These are phyloP conservation scores for Spergularia marina DNA, from an alignment of 148 eudicot species.

Conservation along the genomic window DNA sequence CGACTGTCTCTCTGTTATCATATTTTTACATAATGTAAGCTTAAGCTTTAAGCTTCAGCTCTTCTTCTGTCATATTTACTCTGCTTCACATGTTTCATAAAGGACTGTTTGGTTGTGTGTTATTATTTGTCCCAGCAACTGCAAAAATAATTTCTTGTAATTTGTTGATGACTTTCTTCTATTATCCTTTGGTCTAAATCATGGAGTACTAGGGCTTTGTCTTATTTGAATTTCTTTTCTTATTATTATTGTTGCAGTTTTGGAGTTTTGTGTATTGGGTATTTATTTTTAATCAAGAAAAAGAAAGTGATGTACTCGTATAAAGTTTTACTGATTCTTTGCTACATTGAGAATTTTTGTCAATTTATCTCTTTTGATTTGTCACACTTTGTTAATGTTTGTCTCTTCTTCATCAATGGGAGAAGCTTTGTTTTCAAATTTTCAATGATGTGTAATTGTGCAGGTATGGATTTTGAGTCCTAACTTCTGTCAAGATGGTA, in stretches of 20 bases:
- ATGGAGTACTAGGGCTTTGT: constrained; percentile 18
- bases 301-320: constrained; percentile 1
- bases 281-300: constrained; percentile 1
- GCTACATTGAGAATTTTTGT: background rate
- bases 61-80: background rate
- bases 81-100: constrained; percentile 21
- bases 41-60: background rate
- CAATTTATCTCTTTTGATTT: background rate
- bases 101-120: constrained; percentile 15
- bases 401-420: too few species aligned
- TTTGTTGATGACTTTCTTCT: constrained; percentile 2
- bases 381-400: too few species aligned
- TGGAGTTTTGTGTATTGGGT: background rate
- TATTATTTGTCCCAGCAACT: constrained; percentile 16
- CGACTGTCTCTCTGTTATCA: constrained; percentile 9
- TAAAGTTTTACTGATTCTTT: constrained; percentile 12
- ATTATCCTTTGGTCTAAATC: constrained; percentile 9
- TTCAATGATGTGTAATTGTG: too few species aligned
- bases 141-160: background rate
- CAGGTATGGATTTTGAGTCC: too few species aligned
- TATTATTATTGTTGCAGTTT: background rate
- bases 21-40: background rate
- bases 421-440: too few species aligned
- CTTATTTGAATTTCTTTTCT: background rate
- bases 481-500: too few species aligned